Evolutionary conservation across 2,329 filamentous ascomycete species (phyloP).

Genomic region (Fusarium robinianum): DNA sequence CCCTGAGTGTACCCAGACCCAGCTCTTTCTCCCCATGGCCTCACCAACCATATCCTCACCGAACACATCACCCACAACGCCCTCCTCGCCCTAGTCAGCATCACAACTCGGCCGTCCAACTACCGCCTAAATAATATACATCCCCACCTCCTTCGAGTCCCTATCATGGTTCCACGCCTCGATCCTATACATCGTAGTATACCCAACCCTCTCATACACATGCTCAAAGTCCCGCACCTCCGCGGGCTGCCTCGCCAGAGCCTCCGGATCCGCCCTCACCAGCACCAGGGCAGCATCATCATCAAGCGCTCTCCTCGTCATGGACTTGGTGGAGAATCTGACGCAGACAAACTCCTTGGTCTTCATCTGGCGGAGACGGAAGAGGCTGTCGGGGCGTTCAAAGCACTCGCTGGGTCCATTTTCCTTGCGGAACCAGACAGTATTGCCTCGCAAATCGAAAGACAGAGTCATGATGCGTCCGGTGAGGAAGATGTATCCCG

Average conservation of each 20-base stretch:
- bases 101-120: too few relatives aligned
- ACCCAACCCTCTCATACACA: conserved; percentile 28
- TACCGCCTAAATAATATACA: conserved; percentile 31
- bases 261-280: conserved; percentile 10
- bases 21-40: too few relatives aligned
- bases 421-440: conserved; percentile 16
- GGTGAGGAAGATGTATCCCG: conserved; percentile 28
- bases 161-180: conserved; percentile 18
- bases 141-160: conserved; percentile 12
- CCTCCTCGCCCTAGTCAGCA: too few relatives aligned
- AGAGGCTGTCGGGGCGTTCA: conserved; percentile 24
- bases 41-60: too few relatives aligned
- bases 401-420: neutral
- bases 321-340: conserved; percentile 12
- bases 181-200: conserved; percentile 21
- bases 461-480: conserved; percentile 17
- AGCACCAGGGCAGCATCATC: conserved; percentile 28
- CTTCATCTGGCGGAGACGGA: conserved; percentile 11
- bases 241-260: conserved; percentile 13
- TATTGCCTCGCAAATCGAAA: conserved; percentile 1
- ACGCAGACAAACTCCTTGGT: conserved; percentile 15
- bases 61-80: too few relatives aligned
- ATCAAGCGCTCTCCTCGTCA: conserved; percentile 16
- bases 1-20: too few relatives aligned
- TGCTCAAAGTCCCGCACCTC: conserved; percentile 16